Percentiles rank a stretch among this genome's conserved stretches.
Conservation (phyloP, 345 rosid species). For the Gossypium anomalum region DNA sequence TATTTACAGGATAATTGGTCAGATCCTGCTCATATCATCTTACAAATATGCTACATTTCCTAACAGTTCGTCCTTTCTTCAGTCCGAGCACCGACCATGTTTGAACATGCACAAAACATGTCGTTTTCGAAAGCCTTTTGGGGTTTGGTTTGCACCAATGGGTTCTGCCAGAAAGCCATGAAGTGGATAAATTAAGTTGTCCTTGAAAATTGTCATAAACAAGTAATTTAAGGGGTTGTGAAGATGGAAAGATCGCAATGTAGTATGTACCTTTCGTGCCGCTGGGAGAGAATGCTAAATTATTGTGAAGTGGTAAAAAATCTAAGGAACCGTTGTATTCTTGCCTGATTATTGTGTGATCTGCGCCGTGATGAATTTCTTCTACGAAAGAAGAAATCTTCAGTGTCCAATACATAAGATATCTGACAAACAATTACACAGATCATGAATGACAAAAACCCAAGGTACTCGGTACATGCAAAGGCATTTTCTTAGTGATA, state of each 20-base stretch:
- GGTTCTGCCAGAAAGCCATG: background rate
- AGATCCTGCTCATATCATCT: background rate
- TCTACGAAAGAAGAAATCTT: constrained; percentile 57
- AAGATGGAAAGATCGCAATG: background rate
- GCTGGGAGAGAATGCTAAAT: constrained; percentile 1
- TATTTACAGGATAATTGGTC: background rate
- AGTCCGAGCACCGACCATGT: background rate
- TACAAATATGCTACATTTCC: constrained; percentile 11
- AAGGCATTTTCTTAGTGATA: background rate
- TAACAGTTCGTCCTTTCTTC: background rate
- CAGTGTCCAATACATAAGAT: constrained; percentile 57
- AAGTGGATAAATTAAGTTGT: background rate
- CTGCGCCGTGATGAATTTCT: constrained; percentile 18
- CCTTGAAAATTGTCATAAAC: background rate
- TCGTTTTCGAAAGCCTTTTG: background rate
- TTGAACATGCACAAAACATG: background rate
- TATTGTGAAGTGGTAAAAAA: constrained; percentile 42
- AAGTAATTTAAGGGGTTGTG: background rate
- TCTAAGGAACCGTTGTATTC: constrained; percentile 41
- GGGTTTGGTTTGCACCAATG: background rate
- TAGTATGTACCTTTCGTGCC: background rate
- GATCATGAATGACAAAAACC: background rate
- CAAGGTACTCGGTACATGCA: background rate
- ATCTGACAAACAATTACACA: constrained; percentile 32
- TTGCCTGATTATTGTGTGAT: constrained; percentile 26